These are phyloP conservation scores for Trametes polyzona DNA, from an alignment of 1,284 basidiomycete genomes.

Conservation along the genomic window DNA sequence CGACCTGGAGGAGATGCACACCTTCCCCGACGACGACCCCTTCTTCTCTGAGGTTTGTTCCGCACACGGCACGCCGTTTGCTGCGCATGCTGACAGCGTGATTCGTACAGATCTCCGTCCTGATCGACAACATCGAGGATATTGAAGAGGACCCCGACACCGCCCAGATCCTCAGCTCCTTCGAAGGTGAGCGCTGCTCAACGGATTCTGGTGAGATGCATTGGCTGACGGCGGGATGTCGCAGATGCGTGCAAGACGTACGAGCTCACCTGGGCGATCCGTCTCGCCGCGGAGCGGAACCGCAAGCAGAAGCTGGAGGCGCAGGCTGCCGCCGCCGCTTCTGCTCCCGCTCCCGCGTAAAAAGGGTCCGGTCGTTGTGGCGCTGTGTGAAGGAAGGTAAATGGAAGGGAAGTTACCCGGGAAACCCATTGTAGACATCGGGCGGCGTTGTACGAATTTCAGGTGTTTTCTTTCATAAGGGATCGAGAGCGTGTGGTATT, in stretches of 20 bases:
- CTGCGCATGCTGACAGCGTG: background rate
- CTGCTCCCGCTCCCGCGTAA: conserved; percentile 7
- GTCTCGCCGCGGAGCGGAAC: conserved; percentile 67
- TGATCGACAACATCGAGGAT: conserved; percentile 84
- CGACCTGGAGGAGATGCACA: conserved; percentile 79
- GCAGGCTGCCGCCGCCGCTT: conserved; percentile 5
- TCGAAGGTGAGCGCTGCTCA: conserved; percentile 58
- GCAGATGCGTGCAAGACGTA: conserved; percentile 87
- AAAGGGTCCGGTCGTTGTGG: no score
- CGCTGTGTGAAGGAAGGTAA: background rate
- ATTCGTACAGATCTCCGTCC: conserved; percentile 63
- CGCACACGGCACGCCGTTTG: background rate
- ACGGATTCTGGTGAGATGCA: background rate
- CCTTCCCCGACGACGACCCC: conserved; percentile 86
- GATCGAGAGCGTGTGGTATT: background rate
- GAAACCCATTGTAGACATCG: conserved; percentile 2
- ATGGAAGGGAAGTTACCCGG: background rate
- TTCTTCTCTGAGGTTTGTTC: conserved; percentile 80
- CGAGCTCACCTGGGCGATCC: conserved; percentile 88
- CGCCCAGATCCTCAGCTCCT: conserved; percentile 72
- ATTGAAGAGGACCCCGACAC: conserved; percentile 74
- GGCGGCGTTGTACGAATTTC: conserved; percentile 12
- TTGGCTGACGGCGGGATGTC: conserved; percentile 25
- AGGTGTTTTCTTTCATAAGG: background rate
- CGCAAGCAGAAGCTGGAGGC: conserved; percentile 30